A percentile compares a stretch with the other conserved stretches of the same genome.
Conservation (phyloP, 495 filamentous ascomycete genomes). For the Geoglossum glabrum region DNA sequence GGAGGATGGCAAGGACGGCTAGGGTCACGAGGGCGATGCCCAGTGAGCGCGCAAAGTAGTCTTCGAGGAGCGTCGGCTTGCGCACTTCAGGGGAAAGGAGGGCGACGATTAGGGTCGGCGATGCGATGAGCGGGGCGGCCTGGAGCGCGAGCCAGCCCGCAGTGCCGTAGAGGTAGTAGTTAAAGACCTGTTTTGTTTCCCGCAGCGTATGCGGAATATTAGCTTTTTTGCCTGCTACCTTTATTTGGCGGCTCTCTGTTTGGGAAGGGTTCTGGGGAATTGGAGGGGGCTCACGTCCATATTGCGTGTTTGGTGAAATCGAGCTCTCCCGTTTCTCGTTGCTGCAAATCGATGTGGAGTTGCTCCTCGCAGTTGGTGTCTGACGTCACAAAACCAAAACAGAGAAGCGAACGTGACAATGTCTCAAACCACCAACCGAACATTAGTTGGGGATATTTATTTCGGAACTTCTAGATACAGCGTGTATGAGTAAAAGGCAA, state of each 20-base stretch:
- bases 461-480: neutral
- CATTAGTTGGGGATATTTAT: neutral
- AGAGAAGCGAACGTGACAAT: neutral
- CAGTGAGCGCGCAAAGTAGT: conserved; percentile 49
- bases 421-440: neutral
- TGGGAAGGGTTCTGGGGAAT: neutral
- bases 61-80: conserved; percentile 17
- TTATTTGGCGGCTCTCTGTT: neutral
- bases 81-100: conserved; percentile 38
- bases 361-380: too few species aligned
- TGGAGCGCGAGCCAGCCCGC: conserved; percentile 48
- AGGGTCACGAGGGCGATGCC: conserved; percentile 48
- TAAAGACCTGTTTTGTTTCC: conserved; percentile 33
- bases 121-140: conserved; percentile 38
- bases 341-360: neutral
- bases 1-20: conserved; percentile 39
- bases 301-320: neutral
- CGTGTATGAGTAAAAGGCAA: neutral
- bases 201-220: neutral
- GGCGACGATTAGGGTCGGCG: conserved; percentile 44
- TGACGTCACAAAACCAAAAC: neutral
- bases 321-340: neutral
- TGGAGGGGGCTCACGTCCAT: neutral
- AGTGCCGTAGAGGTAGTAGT: conserved; percentile 43
- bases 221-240: neutral